Conservation (phyloP, 495 filamentous ascomycete species). For the Hypoxylon trugodes region DNA sequence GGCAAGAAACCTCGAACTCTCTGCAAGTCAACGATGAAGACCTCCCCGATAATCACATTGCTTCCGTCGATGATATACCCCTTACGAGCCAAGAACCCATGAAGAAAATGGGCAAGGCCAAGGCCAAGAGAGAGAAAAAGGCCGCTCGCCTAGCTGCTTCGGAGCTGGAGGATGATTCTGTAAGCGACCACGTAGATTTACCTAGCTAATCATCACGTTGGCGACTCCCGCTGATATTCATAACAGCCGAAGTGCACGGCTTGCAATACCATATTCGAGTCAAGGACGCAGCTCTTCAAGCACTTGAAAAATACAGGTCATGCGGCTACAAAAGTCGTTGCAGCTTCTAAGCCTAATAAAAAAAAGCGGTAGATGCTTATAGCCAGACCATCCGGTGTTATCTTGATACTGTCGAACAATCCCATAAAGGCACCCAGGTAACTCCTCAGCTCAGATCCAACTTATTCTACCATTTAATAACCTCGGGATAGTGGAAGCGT, state of each 20-base stretch:
- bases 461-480: not conserved
- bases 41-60: not conserved
- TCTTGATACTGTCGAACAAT: not conserved
- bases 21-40: slow-evolving; percentile 9
- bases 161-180: slow-evolving; percentile 46
- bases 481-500: not conserved
- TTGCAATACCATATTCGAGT: slow-evolving; percentile 70
- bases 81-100: slow-evolving; percentile 21
- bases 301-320: slow-evolving; percentile 74
- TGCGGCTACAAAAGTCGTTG: slow-evolving; percentile 57
- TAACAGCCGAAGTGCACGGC: slow-evolving; percentile 60
- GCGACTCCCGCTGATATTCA: slow-evolving; percentile 3
- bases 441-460: slow-evolving; percentile 3
- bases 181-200: slow-evolving; percentile 32
- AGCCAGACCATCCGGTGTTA: not conserved
- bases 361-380: slow-evolving; percentile 47
- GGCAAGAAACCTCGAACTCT: not conserved
- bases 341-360: slow-evolving; percentile 43
- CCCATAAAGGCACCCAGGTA: slow-evolving; percentile 6
- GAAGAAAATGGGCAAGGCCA: slow-evolving; percentile 83
- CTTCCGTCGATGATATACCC: slow-evolving; percentile 28
- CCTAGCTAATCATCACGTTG: not conserved
- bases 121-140: slow-evolving; percentile 84
- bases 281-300: slow-evolving; percentile 74
- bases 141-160: slow-evolving; percentile 67